Conservation (phyloP, 305 asterid genomes). For the Solanum aculeatissimum region DNA sequence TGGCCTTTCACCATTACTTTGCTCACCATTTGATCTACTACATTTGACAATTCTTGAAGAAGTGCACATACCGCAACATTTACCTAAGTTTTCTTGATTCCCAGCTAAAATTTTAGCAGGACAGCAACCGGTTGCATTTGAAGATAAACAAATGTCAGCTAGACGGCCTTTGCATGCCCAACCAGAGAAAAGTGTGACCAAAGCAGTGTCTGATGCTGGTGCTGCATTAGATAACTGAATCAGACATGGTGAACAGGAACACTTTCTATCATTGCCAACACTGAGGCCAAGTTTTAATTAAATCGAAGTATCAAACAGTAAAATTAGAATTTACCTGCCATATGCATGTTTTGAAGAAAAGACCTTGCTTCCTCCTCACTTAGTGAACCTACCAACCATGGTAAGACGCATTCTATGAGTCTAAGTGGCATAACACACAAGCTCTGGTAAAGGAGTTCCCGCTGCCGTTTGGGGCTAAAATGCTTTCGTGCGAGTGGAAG, state of each 20-base stretch:
- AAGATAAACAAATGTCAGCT: slow-evolving; percentile 56
- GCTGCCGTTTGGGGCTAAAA: slow-evolving; percentile 75
- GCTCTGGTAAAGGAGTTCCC: slow-evolving; percentile 81
- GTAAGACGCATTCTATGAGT: slow-evolving; percentile 84
- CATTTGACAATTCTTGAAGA: slow-evolving; percentile 26
- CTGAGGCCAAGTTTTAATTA: not conserved
- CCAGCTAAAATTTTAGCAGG: slow-evolving; percentile 37
- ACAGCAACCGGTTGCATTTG: slow-evolving; percentile 49
- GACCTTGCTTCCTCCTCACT: slow-evolving; percentile 75
- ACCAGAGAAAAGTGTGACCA: slow-evolving; percentile 90
- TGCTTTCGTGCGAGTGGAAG: slow-evolving; percentile 88
- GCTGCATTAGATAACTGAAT: slow-evolving; percentile 47
- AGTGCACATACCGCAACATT: slow-evolving; percentile 41
- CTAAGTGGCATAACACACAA: slow-evolving; percentile 98
- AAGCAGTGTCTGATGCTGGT: slow-evolving; percentile 77
- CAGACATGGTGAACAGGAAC: slow-evolving; percentile 10
- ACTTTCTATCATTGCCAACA: not conserved
- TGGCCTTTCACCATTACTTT: slow-evolving; percentile 23
- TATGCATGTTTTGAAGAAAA: slow-evolving; percentile 75
- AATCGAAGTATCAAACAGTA: not conserved
- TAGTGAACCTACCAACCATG: slow-evolving; percentile 88
- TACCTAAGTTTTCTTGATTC: slow-evolving; percentile 19
- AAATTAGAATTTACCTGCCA: slow-evolving; percentile 58
- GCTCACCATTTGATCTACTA: slow-evolving; percentile 17
- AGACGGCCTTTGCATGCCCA: slow-evolving; percentile 98